Conservation (phyloP, 805 yeast species). For the Kluyveromyces wickerhamii region DNA sequence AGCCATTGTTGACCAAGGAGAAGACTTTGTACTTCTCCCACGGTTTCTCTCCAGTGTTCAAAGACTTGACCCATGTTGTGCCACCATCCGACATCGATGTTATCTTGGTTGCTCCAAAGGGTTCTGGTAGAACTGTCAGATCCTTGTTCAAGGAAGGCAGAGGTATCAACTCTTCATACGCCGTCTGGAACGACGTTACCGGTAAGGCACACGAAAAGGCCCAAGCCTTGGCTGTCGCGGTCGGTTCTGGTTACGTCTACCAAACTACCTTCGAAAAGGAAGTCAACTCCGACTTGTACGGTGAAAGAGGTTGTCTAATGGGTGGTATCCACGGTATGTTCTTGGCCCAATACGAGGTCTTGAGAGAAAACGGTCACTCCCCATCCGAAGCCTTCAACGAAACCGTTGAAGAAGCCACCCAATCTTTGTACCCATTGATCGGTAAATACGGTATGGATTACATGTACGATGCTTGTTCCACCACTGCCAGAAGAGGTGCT, state of each 20-base stretch:
- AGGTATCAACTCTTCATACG: slow-evolving; percentile 99
- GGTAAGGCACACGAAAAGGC: slow-evolving; percentile 99
- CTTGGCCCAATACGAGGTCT: slow-evolving; percentile 99
- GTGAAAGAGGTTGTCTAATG: slow-evolving; percentile 99
- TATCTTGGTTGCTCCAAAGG: slow-evolving; percentile 99
- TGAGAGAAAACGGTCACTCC: slow-evolving; percentile 99
- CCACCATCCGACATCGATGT: slow-evolving; percentile 94
- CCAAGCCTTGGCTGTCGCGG: slow-evolving; percentile 96
- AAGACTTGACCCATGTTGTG: slow-evolving; percentile 92
- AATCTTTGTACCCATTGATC: slow-evolving; percentile 96
- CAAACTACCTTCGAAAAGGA: slow-evolving; percentile 99
- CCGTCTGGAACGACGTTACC: slow-evolving; percentile 98
- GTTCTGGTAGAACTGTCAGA: slow-evolving; percentile 99
- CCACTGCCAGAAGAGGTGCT: slow-evolving; percentile 99
- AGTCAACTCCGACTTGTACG: slow-evolving; percentile 98
- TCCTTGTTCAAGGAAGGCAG: slow-evolving; percentile 99
- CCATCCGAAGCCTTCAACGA: slow-evolving; percentile 99
- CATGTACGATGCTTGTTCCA: slow-evolving; percentile 99
- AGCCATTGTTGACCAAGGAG: slow-evolving; percentile 91
- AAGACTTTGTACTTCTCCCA: slow-evolving; percentile 98
- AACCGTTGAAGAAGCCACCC: slow-evolving; percentile 99
- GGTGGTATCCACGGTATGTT: slow-evolving; percentile 99
- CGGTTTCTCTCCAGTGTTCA: slow-evolving; percentile 99
- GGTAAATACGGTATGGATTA: slow-evolving; percentile 99
- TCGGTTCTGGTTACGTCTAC: slow-evolving; percentile 99